Evolutionary conservation across 192 early-diverging fungal species (phyloP).

Genomic region (Entophlyctis helioformis): DNA sequence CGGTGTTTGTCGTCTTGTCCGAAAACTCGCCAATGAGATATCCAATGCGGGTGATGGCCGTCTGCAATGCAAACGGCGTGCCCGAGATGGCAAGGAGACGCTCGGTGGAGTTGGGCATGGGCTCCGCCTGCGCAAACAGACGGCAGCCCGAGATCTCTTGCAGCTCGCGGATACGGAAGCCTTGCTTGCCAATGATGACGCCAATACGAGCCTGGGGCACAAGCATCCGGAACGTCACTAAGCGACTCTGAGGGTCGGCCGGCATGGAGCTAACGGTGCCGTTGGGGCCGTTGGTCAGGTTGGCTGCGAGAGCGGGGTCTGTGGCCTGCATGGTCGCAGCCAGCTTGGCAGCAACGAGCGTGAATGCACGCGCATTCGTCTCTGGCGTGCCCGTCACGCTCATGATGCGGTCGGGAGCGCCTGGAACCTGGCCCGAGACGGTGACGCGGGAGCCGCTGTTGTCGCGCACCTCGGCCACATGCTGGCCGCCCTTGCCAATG

Average conservation of each 20-base stretch:
- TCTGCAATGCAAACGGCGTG: constrained; percentile 66
- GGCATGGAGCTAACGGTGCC: constrained; percentile 1
- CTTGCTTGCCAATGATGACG: constrained; percentile 84
- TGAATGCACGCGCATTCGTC: constrained; percentile 52
- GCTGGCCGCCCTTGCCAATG: constrained; percentile 62
- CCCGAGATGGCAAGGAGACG: constrained; percentile 83
- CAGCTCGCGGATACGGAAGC: constrained; percentile 87
- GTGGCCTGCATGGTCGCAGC: no score
- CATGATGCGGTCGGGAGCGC: constrained; percentile 69
- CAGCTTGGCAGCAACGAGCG: constrained; percentile 50
- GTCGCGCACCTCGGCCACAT: constrained; percentile 80
- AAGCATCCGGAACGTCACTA: constrained; percentile 75
- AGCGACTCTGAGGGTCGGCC: no score
- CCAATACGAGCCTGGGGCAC: constrained; percentile 82
- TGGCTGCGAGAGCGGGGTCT: constrained; percentile 14
- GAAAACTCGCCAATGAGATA: no score
- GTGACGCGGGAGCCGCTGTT: constrained; percentile 78
- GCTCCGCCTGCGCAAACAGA: constrained; percentile 80
- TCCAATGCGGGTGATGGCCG: constrained; percentile 55
- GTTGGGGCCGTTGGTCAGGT: no score
- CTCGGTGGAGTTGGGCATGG: constrained; percentile 88
- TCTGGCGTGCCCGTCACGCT: constrained; percentile 31
- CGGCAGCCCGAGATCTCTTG: constrained; percentile 81
- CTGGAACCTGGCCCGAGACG: constrained; percentile 80
- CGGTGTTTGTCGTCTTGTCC: constrained; percentile 13